Evolutionary conservation across 805 yeast species (phyloP).

Genomic region (Candida awuae): DNA sequence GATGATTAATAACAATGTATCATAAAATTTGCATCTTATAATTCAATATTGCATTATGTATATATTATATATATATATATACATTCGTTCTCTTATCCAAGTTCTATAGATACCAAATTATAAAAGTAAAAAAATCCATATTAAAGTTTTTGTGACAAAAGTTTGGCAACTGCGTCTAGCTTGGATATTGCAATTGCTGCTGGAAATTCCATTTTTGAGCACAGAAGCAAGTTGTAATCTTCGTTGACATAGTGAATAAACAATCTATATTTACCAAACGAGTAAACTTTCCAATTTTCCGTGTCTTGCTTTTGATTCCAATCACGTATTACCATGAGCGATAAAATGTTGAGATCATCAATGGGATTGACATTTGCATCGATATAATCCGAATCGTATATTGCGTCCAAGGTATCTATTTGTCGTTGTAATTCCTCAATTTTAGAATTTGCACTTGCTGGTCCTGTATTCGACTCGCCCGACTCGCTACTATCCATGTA

Average conservation of each 20-base stretch:
- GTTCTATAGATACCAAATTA: background rate
- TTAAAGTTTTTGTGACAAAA: constrained; percentile 4
- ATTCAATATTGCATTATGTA: background rate
- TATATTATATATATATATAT: background rate
- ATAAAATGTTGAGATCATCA: constrained; percentile 26
- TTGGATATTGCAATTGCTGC: constrained; percentile 24
- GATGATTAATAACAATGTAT: constrained; percentile 1
- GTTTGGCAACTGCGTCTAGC: constrained; percentile 14
- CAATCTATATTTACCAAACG: constrained; percentile 20
- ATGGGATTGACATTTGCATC: constrained; percentile 24
- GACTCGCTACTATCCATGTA: background rate
- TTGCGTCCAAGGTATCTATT: constrained; percentile 13
- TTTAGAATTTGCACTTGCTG: background rate
- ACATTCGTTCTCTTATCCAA: background rate
- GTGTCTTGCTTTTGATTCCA: constrained; percentile 18
- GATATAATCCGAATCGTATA: constrained; percentile 21
- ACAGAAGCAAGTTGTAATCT: constrained; percentile 22
- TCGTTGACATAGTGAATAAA: constrained; percentile 19
- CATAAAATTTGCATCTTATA: background rate
- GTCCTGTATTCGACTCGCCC: no score
- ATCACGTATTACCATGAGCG: constrained; percentile 23
- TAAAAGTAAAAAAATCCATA: background rate
- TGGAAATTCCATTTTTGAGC: constrained; percentile 24
- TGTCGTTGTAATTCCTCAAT: constrained; percentile 11
- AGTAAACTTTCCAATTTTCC: constrained; percentile 21